Evolutionary conservation across 257 asterid species (phyloP), one percentile per base, ranked within the genome.

Genomic region (Thymus quinquecostatus): DNA sequence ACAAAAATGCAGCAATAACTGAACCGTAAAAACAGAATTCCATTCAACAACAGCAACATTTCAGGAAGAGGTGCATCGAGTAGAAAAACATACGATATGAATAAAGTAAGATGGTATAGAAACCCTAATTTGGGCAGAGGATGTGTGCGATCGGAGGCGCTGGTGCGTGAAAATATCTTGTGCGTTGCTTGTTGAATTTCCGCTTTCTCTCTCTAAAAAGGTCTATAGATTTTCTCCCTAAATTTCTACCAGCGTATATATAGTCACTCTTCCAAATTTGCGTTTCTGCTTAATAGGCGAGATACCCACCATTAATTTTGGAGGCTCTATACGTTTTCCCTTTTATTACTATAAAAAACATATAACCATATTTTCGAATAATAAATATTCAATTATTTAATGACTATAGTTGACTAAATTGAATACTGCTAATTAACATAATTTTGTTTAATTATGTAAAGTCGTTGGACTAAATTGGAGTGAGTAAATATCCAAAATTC

Each of bases 231-330:
- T 69, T 69, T 73, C 65, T 56, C 55, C 28, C 71, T 27, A 14
- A 11, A 40, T 72, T 54, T 75, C 70, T 40, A 36, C 56, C 27
- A 45, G 1, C 62, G 70, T 68, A 75, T 78, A 66, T 76, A 69
- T 61, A 71, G 73, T 49, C 21, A 21, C 21, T 21, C 62, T 65
- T 69, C 67, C 38, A 66, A 64, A 28, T 82, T 72, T 64, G 80
- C 74, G 82, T 66, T 74, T 79, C 82, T 55, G 82, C 82, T 79
- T 73, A 77, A 76, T 79, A 73, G 32, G 72, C 82, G 81, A 53
- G 30, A 82, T 75, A 68, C 56, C 56, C 55, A 71, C 78, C 68
- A 75, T 75, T 62, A 56, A 75, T 59, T 76, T 66, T 12, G 34
- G 74, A 68, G 79, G 74, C 77, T 75, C 74, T 73, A 34, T 77